These are phyloP conservation scores for Tothia fuscella DNA, from an alignment of 2,329 filamentous ascomycete genomes.

Conservation along the genomic window DNA sequence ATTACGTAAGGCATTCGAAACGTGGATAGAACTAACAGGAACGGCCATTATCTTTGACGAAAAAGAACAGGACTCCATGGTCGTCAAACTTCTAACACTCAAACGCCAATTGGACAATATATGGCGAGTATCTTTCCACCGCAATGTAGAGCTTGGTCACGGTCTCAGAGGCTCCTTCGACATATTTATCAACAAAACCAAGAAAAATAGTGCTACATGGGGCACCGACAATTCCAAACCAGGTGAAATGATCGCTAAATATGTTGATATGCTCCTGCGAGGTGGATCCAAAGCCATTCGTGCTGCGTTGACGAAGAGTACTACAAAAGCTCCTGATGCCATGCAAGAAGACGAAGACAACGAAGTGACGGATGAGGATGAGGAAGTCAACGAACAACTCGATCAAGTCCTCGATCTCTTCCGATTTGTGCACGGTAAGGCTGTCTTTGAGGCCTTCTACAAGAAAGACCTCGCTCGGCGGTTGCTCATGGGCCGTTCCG, in stretches of 20 bases:
- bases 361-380: slow-evolving; percentile 73
- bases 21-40: slow-evolving; percentile 67
- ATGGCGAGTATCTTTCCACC: slow-evolving; percentile 63
- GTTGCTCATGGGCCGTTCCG: slow-evolving; percentile 81
- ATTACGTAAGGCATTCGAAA: slow-evolving; percentile 61
- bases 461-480: slow-evolving; percentile 91
- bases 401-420: slow-evolving; percentile 91
- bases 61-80: slow-evolving; percentile 71
- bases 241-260: slow-evolving; percentile 97
- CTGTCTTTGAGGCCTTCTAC: slow-evolving; percentile 97
- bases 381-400: slow-evolving; percentile 80
- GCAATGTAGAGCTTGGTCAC: slow-evolving; percentile 65
- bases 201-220: slow-evolving; percentile 59
- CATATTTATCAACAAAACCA: slow-evolving; percentile 80
- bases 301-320: slow-evolving; percentile 48
- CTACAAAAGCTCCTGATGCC: slow-evolving; percentile 26
- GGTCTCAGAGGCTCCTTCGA: slow-evolving; percentile 76
- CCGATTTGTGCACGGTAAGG: slow-evolving; percentile 93
- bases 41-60: slow-evolving; percentile 69
- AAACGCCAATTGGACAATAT: slow-evolving; percentile 69
- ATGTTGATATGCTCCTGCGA: slow-evolving; percentile 79
- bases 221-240: slow-evolving; percentile 82
- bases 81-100: slow-evolving; percentile 67
- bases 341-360: slow-evolving; percentile 47
- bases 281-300: slow-evolving; percentile 79